Evolutionary conservation across 805 yeast species (phyloP), one percentile per base, ranked within the genome.

Genomic region (Suhomyces kilbournensis): DNA sequence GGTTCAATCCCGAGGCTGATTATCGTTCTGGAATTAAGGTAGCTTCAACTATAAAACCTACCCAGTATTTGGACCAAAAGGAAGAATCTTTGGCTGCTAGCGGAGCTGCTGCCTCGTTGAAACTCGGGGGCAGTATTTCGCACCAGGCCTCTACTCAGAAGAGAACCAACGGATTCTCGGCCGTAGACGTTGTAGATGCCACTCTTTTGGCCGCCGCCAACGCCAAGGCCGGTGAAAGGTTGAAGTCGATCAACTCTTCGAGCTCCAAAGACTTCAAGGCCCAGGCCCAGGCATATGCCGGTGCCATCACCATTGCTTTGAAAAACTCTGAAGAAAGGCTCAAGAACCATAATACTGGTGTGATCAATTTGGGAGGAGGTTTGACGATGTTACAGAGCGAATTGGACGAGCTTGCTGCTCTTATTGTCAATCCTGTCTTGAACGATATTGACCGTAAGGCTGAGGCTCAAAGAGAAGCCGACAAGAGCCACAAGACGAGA

Each of bases 291-390:
- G 78, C 74, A 64, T 90, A 90, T 71, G 82, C 83, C 56, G 80
- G 80, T 57, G 97, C 97, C 2, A 77, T 86, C 50, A 84, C 85
- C 28, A 72, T 88, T 56, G 97, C 97, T 2, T 88, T 87, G 65
- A 79, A 80, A 56, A 83, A 83, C 61, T 75, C 80, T 46, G 81
- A 80, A 47, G 83, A 81, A 64, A 79, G 93, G 62, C 63, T 79
- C 48, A 63, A 64, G 45, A 59, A 63, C 47, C 75, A 77, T 55
- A 83, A 84, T 57, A 81, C 85, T 66, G 78, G 78, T 38, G 61
- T 69, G 38, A 75, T 90, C 60, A 78, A 90, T 63, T 71, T 93
- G 56, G 99, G 99, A 54, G 97, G 96, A 56, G 98, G 97, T 2
- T 77, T 89, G 53, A 81, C 79, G 62, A 82, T 93, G 79, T 76